phyloP scores from a whole-genome alignment of 805 yeast genomes.

The Candida insectorum region DNA sequence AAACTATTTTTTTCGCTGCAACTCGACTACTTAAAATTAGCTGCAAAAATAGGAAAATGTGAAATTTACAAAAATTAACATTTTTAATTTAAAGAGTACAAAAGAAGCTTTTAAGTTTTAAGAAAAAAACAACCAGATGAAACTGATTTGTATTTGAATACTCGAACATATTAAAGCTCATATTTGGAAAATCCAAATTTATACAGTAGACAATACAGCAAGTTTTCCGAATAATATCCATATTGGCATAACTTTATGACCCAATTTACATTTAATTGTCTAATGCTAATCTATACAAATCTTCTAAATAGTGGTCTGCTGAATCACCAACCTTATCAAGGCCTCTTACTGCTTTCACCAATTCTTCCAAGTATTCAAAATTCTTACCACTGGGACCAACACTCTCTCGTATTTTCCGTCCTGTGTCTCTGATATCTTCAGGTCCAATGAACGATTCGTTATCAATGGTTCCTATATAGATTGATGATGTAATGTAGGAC shows the following conservation, averaged over 20 bases:
- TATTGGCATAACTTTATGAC: no score
- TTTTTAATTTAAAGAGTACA: no score
- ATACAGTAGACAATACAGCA: not conserved
- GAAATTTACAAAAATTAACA: no score
- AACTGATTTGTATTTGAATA: no score
- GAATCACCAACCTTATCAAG: constrained; percentile 18
- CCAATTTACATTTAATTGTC: not conserved
- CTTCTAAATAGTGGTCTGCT: constrained; percentile 34
- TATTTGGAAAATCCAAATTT: not conserved
- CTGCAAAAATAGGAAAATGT: no score
- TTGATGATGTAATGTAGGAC: constrained; percentile 50
- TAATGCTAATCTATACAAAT: constrained; percentile 18
- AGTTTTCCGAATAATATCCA: not conserved
- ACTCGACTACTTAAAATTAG: no score
- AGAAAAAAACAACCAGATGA: no score
- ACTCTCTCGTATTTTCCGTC: constrained; percentile 51
- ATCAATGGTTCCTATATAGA: constrained; percentile 79
- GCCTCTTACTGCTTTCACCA: constrained; percentile 44
- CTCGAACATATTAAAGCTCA: not conserved
- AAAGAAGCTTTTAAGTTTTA: no score
- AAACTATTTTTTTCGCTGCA: no score
- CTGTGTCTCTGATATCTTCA: constrained; percentile 57
- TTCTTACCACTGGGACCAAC: constrained; percentile 84
- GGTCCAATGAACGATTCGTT: constrained; percentile 87
- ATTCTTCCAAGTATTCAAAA: constrained; percentile 58